Evolutionary conservation across 2,329 filamentous ascomycete species (phyloP).

Genomic region (Clarireedia homoeocarpa): DNA sequence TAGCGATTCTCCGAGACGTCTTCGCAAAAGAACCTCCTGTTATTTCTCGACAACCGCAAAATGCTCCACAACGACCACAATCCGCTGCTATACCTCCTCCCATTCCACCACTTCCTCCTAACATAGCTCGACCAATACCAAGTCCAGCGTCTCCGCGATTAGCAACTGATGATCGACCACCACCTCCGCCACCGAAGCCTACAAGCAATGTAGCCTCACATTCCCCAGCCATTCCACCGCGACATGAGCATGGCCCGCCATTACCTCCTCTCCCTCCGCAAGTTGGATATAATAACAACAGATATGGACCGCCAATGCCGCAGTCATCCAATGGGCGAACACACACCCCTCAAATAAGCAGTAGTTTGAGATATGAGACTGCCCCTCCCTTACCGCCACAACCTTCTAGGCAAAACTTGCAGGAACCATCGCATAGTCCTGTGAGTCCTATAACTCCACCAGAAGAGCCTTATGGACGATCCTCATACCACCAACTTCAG

Average conservation of each 20-base stretch:
- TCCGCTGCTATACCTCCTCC: constrained; percentile 48
- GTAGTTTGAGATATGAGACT: constrained; percentile 26
- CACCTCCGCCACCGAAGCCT: constrained; percentile 30
- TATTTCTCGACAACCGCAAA: constrained; percentile 58
- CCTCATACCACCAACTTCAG: constrained; percentile 16
- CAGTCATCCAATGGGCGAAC: constrained; percentile 12
- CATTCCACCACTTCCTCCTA: constrained; percentile 64
- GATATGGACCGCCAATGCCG: constrained; percentile 20
- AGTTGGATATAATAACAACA: constrained; percentile 11
- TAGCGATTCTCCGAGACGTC: constrained; percentile 73
- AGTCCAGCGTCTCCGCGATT: constrained; percentile 28
- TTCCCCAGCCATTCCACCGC: constrained; percentile 12
- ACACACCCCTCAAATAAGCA: constrained; percentile 27
- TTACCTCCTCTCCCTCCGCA: constrained; percentile 28
- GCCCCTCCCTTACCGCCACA: constrained; percentile 27
- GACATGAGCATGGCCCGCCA: constrained; percentile 25
- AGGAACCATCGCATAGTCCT: constrained; percentile 21
- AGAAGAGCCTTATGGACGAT: constrained; percentile 16
- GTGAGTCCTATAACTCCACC: constrained; percentile 23
- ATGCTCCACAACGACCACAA: constrained; percentile 31
- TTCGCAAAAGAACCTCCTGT: constrained; percentile 95
- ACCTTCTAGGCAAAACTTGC: constrained; percentile 17
- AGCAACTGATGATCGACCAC: constrained; percentile 24
- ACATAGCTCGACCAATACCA: constrained; percentile 43
- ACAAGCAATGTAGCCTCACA: constrained; percentile 14